A percentile compares a stretch with the other conserved stretches of the same genome.
Evolutionary conservation across 1,284 basidiomycete species (phyloP).

Genomic region (Austroboletus niveus): DNA sequence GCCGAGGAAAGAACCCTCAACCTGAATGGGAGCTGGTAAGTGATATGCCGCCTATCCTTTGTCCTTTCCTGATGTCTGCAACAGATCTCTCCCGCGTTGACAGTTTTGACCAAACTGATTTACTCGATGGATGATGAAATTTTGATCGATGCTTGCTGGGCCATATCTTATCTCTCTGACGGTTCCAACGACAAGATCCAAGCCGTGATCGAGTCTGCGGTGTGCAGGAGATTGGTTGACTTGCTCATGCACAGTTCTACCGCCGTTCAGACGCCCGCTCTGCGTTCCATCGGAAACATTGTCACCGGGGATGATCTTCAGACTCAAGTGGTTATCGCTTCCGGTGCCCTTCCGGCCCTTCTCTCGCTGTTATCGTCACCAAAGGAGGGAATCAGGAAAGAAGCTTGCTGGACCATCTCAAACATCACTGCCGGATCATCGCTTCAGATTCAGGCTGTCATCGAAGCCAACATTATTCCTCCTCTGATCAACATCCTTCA

Average conservation of each 20-base stretch:
- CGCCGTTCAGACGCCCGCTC: conserved; percentile 97
- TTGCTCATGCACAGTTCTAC: conserved; percentile 97
- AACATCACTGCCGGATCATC: conserved; percentile 98
- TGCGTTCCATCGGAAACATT: conserved; percentile 98
- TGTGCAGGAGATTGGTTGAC: conserved; percentile 96
- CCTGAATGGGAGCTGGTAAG: conserved; percentile 91
- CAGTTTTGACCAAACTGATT: conserved; percentile 96
- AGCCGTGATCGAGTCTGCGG: conserved; percentile 98
- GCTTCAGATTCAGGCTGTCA: conserved; percentile 90
- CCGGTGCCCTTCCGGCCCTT: conserved; percentile 91
- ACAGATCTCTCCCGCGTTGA: conserved; percentile 94
- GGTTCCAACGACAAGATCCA: conserved; percentile 99
- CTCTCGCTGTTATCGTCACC: conserved; percentile 90
- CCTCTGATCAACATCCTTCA: conserved; percentile 98
- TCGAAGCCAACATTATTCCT: conserved; percentile 90
- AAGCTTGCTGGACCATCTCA: conserved; percentile 99
- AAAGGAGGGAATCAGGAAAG: conserved; percentile 94
- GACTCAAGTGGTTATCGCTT: conserved; percentile 97
- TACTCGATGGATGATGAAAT: conserved; percentile 99
- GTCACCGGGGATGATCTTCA: conserved; percentile 99
- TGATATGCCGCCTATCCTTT: conserved; percentile 3
- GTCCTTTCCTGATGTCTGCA: conserved; percentile 12
- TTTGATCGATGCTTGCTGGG: conserved; percentile 99
- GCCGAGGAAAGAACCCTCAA: conserved; percentile 93
- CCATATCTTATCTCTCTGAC: conserved; percentile 98